Evolutionary conservation across 2,329 filamentous ascomycete genomes (phyloP).

Genomic region (Aspergillus aculeatinus): DNA sequence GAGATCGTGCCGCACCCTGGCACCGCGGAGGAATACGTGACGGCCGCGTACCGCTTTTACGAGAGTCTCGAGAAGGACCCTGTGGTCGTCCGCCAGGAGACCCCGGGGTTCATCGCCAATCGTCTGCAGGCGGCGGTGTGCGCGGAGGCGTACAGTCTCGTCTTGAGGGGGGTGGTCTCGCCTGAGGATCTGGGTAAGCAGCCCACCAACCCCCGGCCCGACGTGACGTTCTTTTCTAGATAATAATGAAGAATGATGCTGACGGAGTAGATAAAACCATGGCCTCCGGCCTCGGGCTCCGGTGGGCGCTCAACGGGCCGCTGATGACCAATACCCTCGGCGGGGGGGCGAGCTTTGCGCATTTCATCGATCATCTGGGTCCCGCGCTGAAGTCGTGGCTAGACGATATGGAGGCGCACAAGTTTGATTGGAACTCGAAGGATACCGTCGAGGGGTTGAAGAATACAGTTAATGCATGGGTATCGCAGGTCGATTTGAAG

Average conservation of each 20-base stretch:
- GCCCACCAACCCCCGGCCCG: too few species aligned
- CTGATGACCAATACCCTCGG: constrained; percentile 19
- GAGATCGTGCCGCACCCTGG: constrained; percentile 13
- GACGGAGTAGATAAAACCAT: constrained; percentile 12
- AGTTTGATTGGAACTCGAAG: constrained; percentile 2
- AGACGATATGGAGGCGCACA: constrained; percentile 15
- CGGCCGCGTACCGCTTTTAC: constrained; percentile 36
- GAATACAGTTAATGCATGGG: neutral
- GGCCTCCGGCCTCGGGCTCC: constrained; percentile 18
- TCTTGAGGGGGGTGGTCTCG: constrained; percentile 32
- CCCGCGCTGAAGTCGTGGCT: constrained; percentile 17
- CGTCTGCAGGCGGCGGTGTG: constrained; percentile 45
- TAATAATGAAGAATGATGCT: neutral
- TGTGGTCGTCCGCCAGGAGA: constrained; percentile 43
- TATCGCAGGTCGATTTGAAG: neutral
- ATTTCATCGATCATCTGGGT: constrained; percentile 20
- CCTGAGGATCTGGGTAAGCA: constrained; percentile 17
- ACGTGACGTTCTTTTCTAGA: too few species aligned
- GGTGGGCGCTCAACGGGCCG: constrained; percentile 18
- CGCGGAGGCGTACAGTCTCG: constrained; percentile 38
- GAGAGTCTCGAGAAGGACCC: constrained; percentile 42
- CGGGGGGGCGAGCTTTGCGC: constrained; percentile 14
- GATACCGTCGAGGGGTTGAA: neutral
- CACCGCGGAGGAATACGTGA: neutral
- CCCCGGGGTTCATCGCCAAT: constrained; percentile 47